Evolutionary conservation across 495 filamentous ascomycete genomes (phyloP).

Genomic region (Jackrogersella multiformis): DNA sequence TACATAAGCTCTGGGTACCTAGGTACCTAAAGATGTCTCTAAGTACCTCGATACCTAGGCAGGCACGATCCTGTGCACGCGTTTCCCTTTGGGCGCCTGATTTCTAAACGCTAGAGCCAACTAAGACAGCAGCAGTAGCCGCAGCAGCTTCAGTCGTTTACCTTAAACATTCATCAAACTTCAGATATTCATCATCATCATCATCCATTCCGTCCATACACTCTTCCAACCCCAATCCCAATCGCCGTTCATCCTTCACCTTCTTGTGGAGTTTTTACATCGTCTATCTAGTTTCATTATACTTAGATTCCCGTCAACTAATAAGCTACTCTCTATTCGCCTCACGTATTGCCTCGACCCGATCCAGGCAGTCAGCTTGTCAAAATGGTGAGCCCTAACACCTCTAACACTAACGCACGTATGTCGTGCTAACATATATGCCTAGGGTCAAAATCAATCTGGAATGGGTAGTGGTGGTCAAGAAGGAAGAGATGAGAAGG

Average conservation of each 20-base stretch:
- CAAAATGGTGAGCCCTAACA: constrained; percentile 41
- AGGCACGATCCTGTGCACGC: constrained; percentile 24
- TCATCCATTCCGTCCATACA: too few relatives aligned
- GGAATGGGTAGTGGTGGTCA: constrained; percentile 79
- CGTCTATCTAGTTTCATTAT: not conserved
- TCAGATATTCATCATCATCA: not conserved
- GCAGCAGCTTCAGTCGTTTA: constrained; percentile 5
- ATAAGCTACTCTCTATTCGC: not conserved
- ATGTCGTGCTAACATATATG: constrained; percentile 21
- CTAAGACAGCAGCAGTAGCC: not conserved
- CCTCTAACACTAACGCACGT: not conserved
- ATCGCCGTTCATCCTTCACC: not conserved
- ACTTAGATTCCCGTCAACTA: not conserved
- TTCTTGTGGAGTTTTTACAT: not conserved
- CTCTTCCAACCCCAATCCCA: not conserved
- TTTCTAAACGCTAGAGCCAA: constrained; percentile 15
- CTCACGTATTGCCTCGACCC: not conserved
- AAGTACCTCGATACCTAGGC: not conserved
- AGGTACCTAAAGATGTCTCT: not conserved
- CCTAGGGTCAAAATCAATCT: constrained; percentile 86
- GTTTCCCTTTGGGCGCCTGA: constrained; percentile 44
- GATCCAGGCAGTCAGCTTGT: constrained; percentile 16
- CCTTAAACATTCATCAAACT: not conserved
- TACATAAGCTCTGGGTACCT: not conserved
- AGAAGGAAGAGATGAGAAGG: constrained; percentile 86